Evolutionary conservation across 495 filamentous ascomycete genomes (phyloP).

Genomic region (Aspergillus sparsus): DNA sequence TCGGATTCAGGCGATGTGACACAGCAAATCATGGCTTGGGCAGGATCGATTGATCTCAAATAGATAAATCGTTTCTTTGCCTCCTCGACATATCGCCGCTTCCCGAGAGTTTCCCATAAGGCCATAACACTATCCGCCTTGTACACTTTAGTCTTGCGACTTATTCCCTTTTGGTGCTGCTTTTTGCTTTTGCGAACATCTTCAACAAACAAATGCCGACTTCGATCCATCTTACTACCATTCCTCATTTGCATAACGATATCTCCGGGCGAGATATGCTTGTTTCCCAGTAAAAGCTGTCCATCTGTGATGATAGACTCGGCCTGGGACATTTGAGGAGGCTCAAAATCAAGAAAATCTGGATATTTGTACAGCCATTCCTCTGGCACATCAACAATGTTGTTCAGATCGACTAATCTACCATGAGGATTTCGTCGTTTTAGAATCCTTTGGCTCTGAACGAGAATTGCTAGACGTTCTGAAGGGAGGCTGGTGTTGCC

Average conservation of each 20-base stretch:
- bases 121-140: not conserved
- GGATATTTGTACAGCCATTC: constrained; percentile 17
- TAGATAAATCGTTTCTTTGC: constrained; percentile 17
- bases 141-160: not conserved
- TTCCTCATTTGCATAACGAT: constrained; percentile 2
- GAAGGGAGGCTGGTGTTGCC: not conserved
- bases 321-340: not conserved
- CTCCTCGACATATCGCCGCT: not conserved
- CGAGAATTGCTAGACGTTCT: constrained; percentile 1
- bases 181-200: constrained; percentile 14
- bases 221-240: not conserved
- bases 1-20: constrained; percentile 11
- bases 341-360: constrained; percentile 10
- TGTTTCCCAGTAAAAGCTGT: not conserved
- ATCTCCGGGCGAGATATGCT: not conserved
- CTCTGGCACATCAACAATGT: constrained; percentile 18
- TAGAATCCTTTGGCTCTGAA: constrained; percentile 11
- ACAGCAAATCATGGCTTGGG: constrained; percentile 9
- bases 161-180: constrained; percentile 2
- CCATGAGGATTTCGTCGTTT: constrained; percentile 15
- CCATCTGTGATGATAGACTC: constrained; percentile 3
- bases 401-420: constrained; percentile 11
- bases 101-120: constrained; percentile 1
- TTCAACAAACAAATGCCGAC: constrained; percentile 3
- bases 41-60: constrained; percentile 8